phyloP scores from a whole-genome alignment of 1,139 yeast genomes.

The Saccharomyces hybrid region DNA sequence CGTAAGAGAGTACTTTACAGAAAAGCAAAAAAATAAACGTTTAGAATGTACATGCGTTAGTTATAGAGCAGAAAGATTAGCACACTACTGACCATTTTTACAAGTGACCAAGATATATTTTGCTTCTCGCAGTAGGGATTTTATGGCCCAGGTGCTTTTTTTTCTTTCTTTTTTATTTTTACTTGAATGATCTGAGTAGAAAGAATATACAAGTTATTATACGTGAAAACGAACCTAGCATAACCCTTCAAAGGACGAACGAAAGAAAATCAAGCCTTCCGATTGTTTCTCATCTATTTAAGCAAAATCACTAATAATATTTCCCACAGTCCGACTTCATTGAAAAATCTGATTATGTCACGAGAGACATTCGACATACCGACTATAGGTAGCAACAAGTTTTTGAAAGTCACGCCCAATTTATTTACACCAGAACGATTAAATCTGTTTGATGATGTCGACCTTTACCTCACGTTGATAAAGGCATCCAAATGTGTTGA shows the following conservation, averaged over 20 bases:
- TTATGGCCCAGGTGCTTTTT: neutral
- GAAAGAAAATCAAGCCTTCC: neutral
- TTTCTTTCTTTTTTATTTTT: neutral
- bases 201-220: neutral
- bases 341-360: neutral
- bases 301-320: neutral
- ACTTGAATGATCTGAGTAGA: neutral
- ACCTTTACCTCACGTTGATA: conserved; percentile 26
- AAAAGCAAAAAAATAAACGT: neutral
- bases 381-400: conserved; percentile 11
- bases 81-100: neutral
- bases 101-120: neutral
- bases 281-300: neutral
- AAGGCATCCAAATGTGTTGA: conserved; percentile 22
- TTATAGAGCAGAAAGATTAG: neutral
- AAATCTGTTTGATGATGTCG: conserved; percentile 26
- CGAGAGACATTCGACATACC: neutral
- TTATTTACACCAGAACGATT: conserved; percentile 30
- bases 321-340: neutral
- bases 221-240: neutral
- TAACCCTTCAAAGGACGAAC: neutral
- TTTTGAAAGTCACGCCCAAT: conserved; percentile 29
- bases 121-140: neutral
- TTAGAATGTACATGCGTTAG: neutral
- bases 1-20: neutral